phyloP scores from a whole-genome alignment of 805 yeast species.

The Metschnikowia amazonensis region DNA sequence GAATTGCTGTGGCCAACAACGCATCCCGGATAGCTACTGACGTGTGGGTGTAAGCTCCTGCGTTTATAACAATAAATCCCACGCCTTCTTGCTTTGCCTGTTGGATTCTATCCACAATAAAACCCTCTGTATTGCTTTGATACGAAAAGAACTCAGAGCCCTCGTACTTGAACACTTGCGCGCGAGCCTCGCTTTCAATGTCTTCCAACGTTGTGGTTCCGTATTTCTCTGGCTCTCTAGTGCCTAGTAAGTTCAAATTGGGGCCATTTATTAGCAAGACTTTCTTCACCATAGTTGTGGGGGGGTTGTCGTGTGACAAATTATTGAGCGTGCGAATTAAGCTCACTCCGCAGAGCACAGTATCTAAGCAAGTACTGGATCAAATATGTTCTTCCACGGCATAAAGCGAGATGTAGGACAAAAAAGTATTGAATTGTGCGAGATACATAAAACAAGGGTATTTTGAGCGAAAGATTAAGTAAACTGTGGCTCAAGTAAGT shows the following conservation, averaged over 20 bases:
- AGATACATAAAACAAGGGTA: no score
- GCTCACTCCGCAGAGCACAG: background rate
- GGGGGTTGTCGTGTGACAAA: background rate
- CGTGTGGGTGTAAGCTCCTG: slow-evolving; percentile 53
- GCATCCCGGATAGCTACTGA: slow-evolving; percentile 51
- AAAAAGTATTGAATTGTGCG: no score
- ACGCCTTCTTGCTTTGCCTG: slow-evolving; percentile 41
- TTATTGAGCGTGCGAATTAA: background rate
- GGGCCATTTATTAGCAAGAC: slow-evolving; percentile 50
- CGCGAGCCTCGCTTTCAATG: slow-evolving; percentile 39
- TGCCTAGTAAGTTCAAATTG: slow-evolving; percentile 46
- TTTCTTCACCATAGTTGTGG: slow-evolving; percentile 32
- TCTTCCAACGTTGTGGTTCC: slow-evolving; percentile 45
- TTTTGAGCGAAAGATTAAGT: no score
- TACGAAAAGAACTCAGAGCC: slow-evolving; percentile 31
- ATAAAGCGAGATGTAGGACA: no score
- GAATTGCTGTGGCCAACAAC: slow-evolving; percentile 44
- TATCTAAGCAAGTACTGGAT: background rate
- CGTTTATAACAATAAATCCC: slow-evolving; percentile 46
- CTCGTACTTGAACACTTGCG: slow-evolving; percentile 27
- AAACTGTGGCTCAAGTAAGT: no score
- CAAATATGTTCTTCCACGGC: background rate
- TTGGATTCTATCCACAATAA: slow-evolving; percentile 45
- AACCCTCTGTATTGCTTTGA: slow-evolving; percentile 47
- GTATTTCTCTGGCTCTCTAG: slow-evolving; percentile 44